These are phyloP conservation scores for Candida bentonensis DNA, from an alignment of 805 yeast genomes.

Conservation along the genomic window DNA sequence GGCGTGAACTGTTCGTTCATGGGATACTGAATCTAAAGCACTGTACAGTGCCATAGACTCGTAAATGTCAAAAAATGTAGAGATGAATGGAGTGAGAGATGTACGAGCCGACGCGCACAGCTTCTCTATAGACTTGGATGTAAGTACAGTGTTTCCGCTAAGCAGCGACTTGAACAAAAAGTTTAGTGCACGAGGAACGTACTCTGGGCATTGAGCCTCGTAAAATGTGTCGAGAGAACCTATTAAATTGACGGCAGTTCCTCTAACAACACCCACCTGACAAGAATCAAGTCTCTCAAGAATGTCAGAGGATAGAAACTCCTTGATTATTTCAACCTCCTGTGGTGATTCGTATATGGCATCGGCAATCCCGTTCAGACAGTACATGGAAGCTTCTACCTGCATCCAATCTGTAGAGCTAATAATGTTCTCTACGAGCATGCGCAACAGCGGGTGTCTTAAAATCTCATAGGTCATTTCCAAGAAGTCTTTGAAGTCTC, in stretches of 20 bases:
- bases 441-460: slow-evolving; percentile 33
- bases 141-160: slow-evolving; percentile 16
- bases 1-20: slow-evolving; percentile 20
- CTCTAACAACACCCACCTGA: slow-evolving; percentile 21
- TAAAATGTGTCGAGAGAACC: slow-evolving; percentile 51
- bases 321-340: slow-evolving; percentile 15
- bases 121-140: slow-evolving; percentile 44
- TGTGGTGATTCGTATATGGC: slow-evolving; percentile 28
- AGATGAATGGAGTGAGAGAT: slow-evolving; percentile 12
- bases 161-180: slow-evolving; percentile 32
- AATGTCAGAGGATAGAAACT: slow-evolving; percentile 17
- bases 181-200: slow-evolving; percentile 38
- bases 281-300: slow-evolving; percentile 17
- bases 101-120: slow-evolving; percentile 22
- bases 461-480: slow-evolving; percentile 57
- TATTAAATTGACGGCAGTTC: slow-evolving; percentile 42
- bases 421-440: background rate
- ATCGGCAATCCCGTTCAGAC: slow-evolving; percentile 41
- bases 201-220: slow-evolving; percentile 31
- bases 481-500: slow-evolving; percentile 64
- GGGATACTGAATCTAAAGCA: slow-evolving; percentile 12
- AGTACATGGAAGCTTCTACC: slow-evolving; percentile 49
- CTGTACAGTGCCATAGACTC: slow-evolving; percentile 10
- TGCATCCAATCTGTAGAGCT: slow-evolving; percentile 21
- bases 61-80: slow-evolving; percentile 18